Base-by-base conservation (phyloP, 2,329 filamentous ascomycete genomes). In the Huntiella moniliformis region DNA sequence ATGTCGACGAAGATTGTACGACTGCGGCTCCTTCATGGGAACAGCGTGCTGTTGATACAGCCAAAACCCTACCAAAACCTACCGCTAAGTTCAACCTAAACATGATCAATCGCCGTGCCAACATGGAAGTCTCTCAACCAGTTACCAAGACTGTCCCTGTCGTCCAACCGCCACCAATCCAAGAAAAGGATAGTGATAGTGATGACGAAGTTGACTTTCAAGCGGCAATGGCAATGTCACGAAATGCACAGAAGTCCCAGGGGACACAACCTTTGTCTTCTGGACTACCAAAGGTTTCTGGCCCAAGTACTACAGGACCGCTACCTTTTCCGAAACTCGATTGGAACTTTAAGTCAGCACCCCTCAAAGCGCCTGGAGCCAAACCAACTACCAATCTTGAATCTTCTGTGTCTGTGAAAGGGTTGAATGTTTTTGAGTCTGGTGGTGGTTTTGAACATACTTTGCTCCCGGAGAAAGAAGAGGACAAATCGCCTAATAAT, bases 261-360 rank as follows among this genome's bases (percentile, higher is more conserved):
- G 22, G 22, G 22, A 28, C 7, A 28, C 22, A 28, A 8, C 22
- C 22, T 28, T 18, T 31, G 15, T 31, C 17, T 12, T 36, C 31
- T n/a, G 44, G 28, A n/a, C 39, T 42, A 4, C 40, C 47, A n/a
- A 38, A 38, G 31, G 32, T 31, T 33, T 33, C 22, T 43, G 17
- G 2, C 31, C 13, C 28, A 67, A 74, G 0, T 75, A 93, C 56
- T 17, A 74, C 74, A 52, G 88, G 88, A 0, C 85, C 87, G 0
- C 61, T 98, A 4, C 91, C 91, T 0, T 98, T 98, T 56, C 86
- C 94, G 54, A 88, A 85, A 56, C 68, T 94, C 1, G 76, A 81
- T 38, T 77, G 72, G 67, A 42, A 31, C 16, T 36, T 37, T n/a
- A 44, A 38, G 12, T 5, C 34, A 13, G 17, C n/a, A 10, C 12